Evolutionary conservation across 208 protist genomes (phyloP).

Genomic region (Jaenimonas drosophilae): DNA sequence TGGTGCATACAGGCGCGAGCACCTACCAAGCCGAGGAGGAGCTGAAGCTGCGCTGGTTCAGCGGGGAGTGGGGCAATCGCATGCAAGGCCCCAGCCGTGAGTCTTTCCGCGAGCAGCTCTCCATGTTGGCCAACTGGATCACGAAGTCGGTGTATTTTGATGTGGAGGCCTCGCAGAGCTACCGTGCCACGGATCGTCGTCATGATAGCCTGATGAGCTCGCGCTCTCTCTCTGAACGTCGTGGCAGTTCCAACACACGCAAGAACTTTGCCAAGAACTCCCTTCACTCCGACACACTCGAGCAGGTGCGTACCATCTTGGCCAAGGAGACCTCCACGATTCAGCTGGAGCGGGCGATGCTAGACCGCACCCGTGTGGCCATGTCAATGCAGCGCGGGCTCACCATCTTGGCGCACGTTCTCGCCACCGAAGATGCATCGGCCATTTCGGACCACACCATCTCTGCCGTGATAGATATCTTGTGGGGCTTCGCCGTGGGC

Average conservation of each 20-base stretch:
- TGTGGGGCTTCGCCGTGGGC: slow-evolving; percentile 34
- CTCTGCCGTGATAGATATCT: slow-evolving; percentile 23
- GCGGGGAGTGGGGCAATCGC: slow-evolving; percentile 75
- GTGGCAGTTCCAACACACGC: slow-evolving; percentile 41
- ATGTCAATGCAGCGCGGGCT: slow-evolving; percentile 47
- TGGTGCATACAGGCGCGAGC: slow-evolving; percentile 62
- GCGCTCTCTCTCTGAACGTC: slow-evolving; percentile 44
- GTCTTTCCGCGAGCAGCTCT: slow-evolving; percentile 36
- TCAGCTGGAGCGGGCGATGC: slow-evolving; percentile 48
- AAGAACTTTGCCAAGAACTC: slow-evolving; percentile 41
- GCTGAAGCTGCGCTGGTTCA: slow-evolving; percentile 82
- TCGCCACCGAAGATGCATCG: slow-evolving; percentile 7
- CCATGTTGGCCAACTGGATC: slow-evolving; percentile 61
- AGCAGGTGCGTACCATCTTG: slow-evolving; percentile 63
- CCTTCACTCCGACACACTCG: slow-evolving; percentile 50
- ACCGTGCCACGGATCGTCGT: no score
- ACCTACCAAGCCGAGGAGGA: slow-evolving; percentile 64
- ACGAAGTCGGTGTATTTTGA: slow-evolving; percentile 38
- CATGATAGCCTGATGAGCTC: no score
- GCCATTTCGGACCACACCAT: slow-evolving; percentile 10
- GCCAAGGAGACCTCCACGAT: slow-evolving; percentile 33
- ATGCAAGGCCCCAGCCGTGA: slow-evolving; percentile 60
- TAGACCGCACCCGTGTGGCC: slow-evolving; percentile 44
- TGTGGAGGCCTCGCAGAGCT: slow-evolving; percentile 2
- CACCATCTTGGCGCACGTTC: slow-evolving; percentile 21